Conservation (phyloP, 2,329 filamentous ascomycete species). For the Penicillium sp. region DNA sequence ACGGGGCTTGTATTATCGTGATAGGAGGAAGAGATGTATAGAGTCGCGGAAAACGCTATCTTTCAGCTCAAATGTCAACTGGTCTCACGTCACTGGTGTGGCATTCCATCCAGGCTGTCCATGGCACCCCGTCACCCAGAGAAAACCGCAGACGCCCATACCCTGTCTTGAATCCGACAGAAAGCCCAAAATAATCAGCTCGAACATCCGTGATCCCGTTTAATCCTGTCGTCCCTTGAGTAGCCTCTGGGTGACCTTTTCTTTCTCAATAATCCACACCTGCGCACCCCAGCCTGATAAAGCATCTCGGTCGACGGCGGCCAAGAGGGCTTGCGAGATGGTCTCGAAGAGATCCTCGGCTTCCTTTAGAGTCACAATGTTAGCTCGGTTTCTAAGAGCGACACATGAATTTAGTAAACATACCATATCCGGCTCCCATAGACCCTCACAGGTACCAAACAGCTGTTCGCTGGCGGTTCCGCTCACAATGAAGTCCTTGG, state of each 20-base stretch:
- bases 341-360: slow-evolving; percentile 98
- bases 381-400: slow-evolving; percentile 17
- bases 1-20: slow-evolving; percentile 28
- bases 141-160: slow-evolving; percentile 31
- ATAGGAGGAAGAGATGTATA: slow-evolving; percentile 23
- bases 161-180: slow-evolving; percentile 25
- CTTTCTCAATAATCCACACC: slow-evolving; percentile 99
- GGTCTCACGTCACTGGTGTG: slow-evolving; percentile 15
- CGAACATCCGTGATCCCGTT: slow-evolving; percentile 15
- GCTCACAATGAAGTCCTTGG: slow-evolving; percentile 98
- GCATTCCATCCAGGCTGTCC: slow-evolving; percentile 19
- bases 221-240: slow-evolving; percentile 97
- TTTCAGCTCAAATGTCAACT: slow-evolving; percentile 12
- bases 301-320: slow-evolving; percentile 94
- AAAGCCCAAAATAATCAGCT: slow-evolving; percentile 27
- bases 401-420: slow-evolving; percentile 33
- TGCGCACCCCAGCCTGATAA: slow-evolving; percentile 97
- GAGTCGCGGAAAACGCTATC: slow-evolving; percentile 12
- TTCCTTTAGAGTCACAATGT: slow-evolving; percentile 51
- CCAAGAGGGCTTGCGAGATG: slow-evolving; percentile 91
- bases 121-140: slow-evolving; percentile 23
- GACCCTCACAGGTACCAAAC: slow-evolving; percentile 96
- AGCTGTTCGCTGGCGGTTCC: slow-evolving; percentile 96
- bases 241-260: slow-evolving; percentile 98
- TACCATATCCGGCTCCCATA: slow-evolving; percentile 98